These are phyloP conservation scores for Mucor racemosus DNA, from an alignment of 371 early-diverging fungal species.

Conservation along the genomic window DNA sequence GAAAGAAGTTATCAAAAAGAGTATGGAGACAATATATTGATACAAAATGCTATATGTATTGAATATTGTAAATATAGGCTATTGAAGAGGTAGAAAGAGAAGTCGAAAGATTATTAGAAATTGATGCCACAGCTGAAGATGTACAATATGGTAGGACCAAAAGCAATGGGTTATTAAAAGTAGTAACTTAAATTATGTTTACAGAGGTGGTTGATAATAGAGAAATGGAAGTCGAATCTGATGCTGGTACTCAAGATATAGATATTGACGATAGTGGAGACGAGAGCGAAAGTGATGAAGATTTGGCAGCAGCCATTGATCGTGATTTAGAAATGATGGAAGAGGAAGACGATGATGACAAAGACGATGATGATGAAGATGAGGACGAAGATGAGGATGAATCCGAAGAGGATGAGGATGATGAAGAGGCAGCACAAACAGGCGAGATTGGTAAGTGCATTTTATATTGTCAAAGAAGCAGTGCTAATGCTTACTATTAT, in stretches of 20 bases:
- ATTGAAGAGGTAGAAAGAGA: conserved; percentile 92
- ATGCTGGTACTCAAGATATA: conserved; percentile 53
- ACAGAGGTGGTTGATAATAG: conserved; percentile 52
- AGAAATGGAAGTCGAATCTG: conserved; percentile 50
- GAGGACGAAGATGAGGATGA: conserved; percentile 46
- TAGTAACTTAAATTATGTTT: background rate
- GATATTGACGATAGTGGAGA: conserved; percentile 52
- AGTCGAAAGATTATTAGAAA: conserved; percentile 84
- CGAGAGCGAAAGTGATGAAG: conserved; percentile 56
- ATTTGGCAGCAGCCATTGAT: conserved; percentile 54
- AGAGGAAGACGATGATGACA: conserved; percentile 52
- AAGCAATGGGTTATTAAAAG: background rate
- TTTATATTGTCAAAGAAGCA: background rate
- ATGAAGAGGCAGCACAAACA: conserved; percentile 45
- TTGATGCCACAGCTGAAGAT: conserved; percentile 82
- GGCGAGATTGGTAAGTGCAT: conserved; percentile 44
- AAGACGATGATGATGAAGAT: conserved; percentile 48
- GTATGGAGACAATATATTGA: conserved; percentile 37
- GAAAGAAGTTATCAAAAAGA: conserved; percentile 86
- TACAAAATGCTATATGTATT: background rate
- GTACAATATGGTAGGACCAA: conserved; percentile 64
- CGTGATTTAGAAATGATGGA: conserved; percentile 51
- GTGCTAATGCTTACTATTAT: background rate
- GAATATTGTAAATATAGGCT: conserved; percentile 53
- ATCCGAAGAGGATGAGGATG: conserved; percentile 31